These are phyloP conservation scores for Mytilinidion resinicola DNA, from an alignment of 495 filamentous ascomycete species.

Conservation along the genomic window DNA sequence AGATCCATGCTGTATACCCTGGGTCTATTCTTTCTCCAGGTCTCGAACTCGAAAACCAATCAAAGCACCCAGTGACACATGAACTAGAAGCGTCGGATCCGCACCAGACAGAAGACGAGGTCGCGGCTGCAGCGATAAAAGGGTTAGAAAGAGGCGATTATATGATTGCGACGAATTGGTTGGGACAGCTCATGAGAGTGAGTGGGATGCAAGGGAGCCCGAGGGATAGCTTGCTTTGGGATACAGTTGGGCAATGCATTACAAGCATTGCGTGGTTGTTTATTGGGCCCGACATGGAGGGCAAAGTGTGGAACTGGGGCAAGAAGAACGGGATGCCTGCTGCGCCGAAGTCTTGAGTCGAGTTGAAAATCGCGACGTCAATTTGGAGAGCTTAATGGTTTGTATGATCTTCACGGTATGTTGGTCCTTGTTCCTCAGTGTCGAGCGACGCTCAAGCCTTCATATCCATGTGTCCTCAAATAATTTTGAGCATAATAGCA, in stretches of 20 bases:
- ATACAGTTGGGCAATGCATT: constrained; percentile 55
- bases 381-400: no score
- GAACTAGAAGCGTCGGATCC: constrained; percentile 77
- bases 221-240: constrained; percentile 54
- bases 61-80: constrained; percentile 75
- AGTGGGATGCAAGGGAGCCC: constrained; percentile 49
- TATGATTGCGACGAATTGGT: constrained; percentile 62
- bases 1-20: constrained; percentile 78
- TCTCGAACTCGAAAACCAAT: constrained; percentile 67
- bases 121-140: constrained; percentile 60
- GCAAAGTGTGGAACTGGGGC: constrained; percentile 52
- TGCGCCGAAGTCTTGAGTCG: no score
- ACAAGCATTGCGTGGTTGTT: constrained; percentile 55
- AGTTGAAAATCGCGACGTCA: no score
- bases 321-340: constrained; percentile 50
- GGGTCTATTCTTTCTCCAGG: constrained; percentile 74
- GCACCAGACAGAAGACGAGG: constrained; percentile 68
- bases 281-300: constrained; percentile 51
- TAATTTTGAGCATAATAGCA: no score
- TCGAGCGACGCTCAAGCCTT: no score
- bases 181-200: constrained; percentile 64
- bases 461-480: no score
- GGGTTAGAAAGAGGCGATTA: constrained; percentile 77
- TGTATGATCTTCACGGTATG: no score
- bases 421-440: no score